Evolutionary conservation across 2,329 filamentous ascomycete species (phyloP).

Genomic region (Tolypocladium pustulatum): DNA sequence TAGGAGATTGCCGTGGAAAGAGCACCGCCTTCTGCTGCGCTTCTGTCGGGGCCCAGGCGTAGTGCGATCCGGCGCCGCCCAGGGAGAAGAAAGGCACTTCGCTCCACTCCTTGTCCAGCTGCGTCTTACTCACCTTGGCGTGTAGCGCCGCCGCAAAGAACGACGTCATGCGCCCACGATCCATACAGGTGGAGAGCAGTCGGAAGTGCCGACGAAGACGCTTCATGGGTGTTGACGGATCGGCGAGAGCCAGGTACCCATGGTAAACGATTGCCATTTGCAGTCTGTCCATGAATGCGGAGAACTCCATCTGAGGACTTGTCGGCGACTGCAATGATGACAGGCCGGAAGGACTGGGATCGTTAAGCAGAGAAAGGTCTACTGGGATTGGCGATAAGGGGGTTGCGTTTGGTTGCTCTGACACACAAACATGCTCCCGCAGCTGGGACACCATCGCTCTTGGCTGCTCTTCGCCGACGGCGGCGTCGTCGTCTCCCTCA

Average conservation of each 20-base stretch:
- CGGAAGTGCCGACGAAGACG: constrained; percentile 5
- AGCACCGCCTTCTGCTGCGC: not conserved
- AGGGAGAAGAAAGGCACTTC: constrained; percentile 46
- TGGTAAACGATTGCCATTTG: constrained; percentile 4
- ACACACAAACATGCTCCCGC: not conserved
- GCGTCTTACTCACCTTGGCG: constrained; percentile 1
- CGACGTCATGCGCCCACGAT: constrained; percentile 3
- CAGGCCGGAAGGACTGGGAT: not conserved
- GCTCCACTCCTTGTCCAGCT: not conserved
- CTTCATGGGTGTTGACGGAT: constrained; percentile 4
- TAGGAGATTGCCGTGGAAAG: not conserved
- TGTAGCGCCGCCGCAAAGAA: constrained; percentile 8
- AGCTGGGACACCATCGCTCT: not conserved
- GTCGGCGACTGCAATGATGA: not conserved
- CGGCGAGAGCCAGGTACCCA: constrained; percentile 5
- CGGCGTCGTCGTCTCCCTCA: not conserved
- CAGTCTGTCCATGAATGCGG: constrained; percentile 8
- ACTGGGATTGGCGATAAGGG: not conserved
- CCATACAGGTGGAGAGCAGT: constrained; percentile 4
- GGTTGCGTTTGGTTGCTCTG: not conserved
- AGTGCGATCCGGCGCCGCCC: constrained; percentile 50
- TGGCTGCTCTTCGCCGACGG: not conserved
- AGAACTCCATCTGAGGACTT: not conserved
- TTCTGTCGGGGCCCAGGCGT: not conserved
- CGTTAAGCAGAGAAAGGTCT: not conserved